Evolutionary conservation across 768 basidiomycete genomes (phyloP), one percentile per base, ranked within the genome.

Genomic region (Gymnopilus junonius): DNA sequence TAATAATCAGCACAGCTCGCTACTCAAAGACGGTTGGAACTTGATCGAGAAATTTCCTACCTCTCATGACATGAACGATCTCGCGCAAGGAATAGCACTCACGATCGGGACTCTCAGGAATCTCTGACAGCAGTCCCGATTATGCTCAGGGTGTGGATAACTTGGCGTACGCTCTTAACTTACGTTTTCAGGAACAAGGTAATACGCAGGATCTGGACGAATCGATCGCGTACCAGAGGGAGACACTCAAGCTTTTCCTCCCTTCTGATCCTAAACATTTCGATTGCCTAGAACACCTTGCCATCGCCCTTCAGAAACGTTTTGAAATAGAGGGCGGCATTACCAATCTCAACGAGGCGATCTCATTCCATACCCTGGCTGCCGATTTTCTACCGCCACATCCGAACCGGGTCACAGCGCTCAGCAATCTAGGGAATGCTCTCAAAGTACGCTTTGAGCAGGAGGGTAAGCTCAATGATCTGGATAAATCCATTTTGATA

Each of bases 401-500:
- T 61, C 35, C 51, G 14, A 25, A 48, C 29, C 40, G 51, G 7
- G 12, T 39, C 6, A 14, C 6, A 5, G 25, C 39, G 8, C 59
- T 61, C 6, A 31, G 42, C 25, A 61, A 43, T 32, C 59, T 61
- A 2, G 59, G 37, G 4, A 17, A 23, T 21, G 51, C 51, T 10
- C 25, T 61, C 1, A 10, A 39, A 31, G n/a, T 20, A 11, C 40
- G 58, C n/a, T 65, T 55, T 55, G 32, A 43, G 15, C 51, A 40
- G 34, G 15, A 14, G 5, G 58, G 58, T 5, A n/a, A 20, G 2
- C 29, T 17, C 15, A n/a, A 15, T 17, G 57, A 66, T 39, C 57
- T 66, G 4, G 53, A 59, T 21, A 51, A 66, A 43, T 61, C 61
- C 2, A 66, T 62, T 25, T 31, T 43, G 2, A 17, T 66, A 23